Base-by-base conservation (phyloP, 805 yeast species). In the Wickerhamiella azyma region DNA sequence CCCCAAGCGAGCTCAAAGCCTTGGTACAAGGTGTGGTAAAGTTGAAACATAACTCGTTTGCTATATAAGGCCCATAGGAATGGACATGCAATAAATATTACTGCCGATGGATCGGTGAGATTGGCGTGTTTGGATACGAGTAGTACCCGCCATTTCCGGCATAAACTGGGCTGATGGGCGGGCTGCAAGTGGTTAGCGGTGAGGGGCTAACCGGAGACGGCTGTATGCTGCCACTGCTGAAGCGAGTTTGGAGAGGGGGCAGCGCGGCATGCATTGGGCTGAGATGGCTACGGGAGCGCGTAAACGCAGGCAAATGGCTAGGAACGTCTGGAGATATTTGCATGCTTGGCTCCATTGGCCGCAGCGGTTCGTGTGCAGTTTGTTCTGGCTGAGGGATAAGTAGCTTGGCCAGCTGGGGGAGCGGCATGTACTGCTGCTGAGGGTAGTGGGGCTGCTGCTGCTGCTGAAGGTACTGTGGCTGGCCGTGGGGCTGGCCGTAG, bases 231-330 rank as follows among this genome's bases (percentile, higher is more conserved):
- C 16, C 8, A 2, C 16, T n/a, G 14, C 14, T 7, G 33, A 30
- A 30, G 11, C 16, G 11, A 8, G 44, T 32, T 29, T 41, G 44
- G 26, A 41, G 18, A 9, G 38, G 44, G 5, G 39, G 44, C n/a
- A 41, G 17, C 24, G 44, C 36, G 14, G 38, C 44, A 16, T 41
- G 44, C 44, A 41, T 41, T 13, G 44, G 33, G 30, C 26, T 32
- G 24, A 41, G 33, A 24, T 24, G 32, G 39, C 14, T 16, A 16
- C 32, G 37, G 28, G 37, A 13, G 32, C 16, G 33, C n/a, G 8
- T 13, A n/a, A 30, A 30, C 8, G 33, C 33, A 13, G 33, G 33
- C 2, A 30, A n/a, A n/a, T 30, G 33, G 3, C 33, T 5, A 7
- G 14, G 33, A 4, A n/a, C 14, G 3, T n/a, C 14, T 3, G 33